A percentile compares a stretch with the other conserved stretches of the same genome.
phyloP scores from a whole-genome alignment of 2,329 filamentous ascomycete genomes.

The Fonsecaea pedrosoi region DNA sequence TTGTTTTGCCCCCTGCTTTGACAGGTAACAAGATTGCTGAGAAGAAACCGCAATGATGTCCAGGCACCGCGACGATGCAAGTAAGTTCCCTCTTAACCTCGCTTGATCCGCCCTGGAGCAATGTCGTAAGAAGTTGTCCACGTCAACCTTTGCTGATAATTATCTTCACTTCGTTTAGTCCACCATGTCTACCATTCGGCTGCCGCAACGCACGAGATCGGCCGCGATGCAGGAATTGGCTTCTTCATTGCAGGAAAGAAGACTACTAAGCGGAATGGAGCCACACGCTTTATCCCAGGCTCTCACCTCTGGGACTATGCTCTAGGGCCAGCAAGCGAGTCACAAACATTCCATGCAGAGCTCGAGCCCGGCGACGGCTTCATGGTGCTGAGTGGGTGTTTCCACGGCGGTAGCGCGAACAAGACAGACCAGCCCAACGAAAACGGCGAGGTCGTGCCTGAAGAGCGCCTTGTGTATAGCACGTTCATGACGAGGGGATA shows the following conservation, averaged over 20 bases:
- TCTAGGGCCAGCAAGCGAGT: conserved; percentile 27
- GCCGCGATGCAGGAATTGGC: conserved; percentile 40
- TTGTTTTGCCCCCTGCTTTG: background rate
- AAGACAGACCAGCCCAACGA: conserved; percentile 24
- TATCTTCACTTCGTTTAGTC: background rate
- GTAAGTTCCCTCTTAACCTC: background rate
- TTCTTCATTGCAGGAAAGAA: conserved; percentile 42
- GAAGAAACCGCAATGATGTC: background rate
- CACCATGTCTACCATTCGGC: conserved; percentile 38
- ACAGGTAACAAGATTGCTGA: background rate
- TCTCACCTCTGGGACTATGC: conserved; percentile 42
- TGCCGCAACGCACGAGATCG: conserved; percentile 32
- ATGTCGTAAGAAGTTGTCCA: background rate
- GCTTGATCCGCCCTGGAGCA: conserved; percentile 1
- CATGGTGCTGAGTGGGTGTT: conserved; percentile 47
- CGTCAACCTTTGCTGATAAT: background rate
- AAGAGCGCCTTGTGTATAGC: conserved; percentile 41
- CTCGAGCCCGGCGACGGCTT: conserved; percentile 48
- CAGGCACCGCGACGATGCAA: conserved; percentile 38
- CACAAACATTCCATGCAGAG: conserved; percentile 40
- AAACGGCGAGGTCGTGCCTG: conserved; percentile 36
- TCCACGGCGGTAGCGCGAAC: conserved; percentile 45
- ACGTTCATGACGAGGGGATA: conserved; percentile 39
- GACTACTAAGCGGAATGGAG: conserved; percentile 42
- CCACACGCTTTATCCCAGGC: conserved; percentile 44